Evolutionary conservation across 768 basidiomycete species (phyloP), one percentile per base, ranked within the genome.

Genomic region (Nevesoporus exiguus): DNA sequence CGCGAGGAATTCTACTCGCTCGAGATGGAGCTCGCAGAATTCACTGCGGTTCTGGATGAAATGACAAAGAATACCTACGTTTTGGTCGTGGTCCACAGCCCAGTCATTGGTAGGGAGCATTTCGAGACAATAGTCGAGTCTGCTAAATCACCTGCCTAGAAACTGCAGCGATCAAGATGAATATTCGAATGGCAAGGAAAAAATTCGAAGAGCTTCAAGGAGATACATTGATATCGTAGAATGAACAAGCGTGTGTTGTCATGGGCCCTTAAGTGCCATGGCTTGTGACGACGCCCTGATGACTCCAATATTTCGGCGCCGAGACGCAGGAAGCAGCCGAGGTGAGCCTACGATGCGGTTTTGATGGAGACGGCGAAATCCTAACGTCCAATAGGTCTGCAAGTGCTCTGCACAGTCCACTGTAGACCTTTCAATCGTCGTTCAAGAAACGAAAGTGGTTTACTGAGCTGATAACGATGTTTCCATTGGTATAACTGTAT

Each of bases 61-160:
- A 82, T 98, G 77, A 97, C 96, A 24, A 80, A 81, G 63, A 97
- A 97, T 69, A 96, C 95, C 1, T 98, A 93, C 63, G 85, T 98
- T 46, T 76, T 98, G 65, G 80, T 97, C 50, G 82, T 98, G 37
- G 87, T 91, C 10, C 90, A 93, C 59, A 86, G 96, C 66, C 90
- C 92, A 0, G 84, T 86, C 71, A 86, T 94, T 66, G 92, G 93
- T 93, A 57, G 57, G 80, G 69, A 15, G 17, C 1, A 13, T 29
- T 39, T 30, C 7, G 47, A 37, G 21, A n/a, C 22, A 21, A 48
- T 47, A 47, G 30, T 43, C 37, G 4, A 47, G 7, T 48, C 27
- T 43, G 21, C 44, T 47, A 22, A 53, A 30, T 10, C n/a, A 10
- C 39, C 17, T 24, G 39, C 53, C 15, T 72, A 96, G 94, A 96